Evolutionary conservation across 1,284 basidiomycete species (phyloP).

Genomic region (Dichomitus squalens): DNA sequence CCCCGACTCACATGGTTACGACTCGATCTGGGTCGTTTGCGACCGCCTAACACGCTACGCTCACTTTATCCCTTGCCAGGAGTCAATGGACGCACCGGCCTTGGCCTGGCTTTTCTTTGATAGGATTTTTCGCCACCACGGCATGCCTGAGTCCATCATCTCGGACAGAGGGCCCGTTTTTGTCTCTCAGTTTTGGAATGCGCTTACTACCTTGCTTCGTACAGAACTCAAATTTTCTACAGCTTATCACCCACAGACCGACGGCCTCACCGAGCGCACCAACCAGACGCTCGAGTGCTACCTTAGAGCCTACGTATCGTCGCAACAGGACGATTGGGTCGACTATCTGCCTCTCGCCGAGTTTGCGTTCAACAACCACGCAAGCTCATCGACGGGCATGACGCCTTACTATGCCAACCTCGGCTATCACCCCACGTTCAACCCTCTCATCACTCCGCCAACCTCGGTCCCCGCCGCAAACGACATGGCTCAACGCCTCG

Average conservation of each 20-base stretch:
- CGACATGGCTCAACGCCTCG: conserved; percentile 20
- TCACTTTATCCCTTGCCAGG: conserved; percentile 33
- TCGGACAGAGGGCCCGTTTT: conserved; percentile 45
- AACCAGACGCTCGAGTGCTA: conserved; percentile 40
- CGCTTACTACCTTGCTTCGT: conserved; percentile 34
- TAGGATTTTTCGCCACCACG: conserved; percentile 31
- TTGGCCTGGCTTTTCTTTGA: conserved; percentile 28
- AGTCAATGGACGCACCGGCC: conserved; percentile 32
- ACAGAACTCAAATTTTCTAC: conserved; percentile 18
- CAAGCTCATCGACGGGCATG: conserved; percentile 35
- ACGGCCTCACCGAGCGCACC: conserved; percentile 38
- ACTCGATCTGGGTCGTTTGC: conserved; percentile 39
- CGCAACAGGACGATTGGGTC: conserved; percentile 49
- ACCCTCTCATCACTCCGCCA: conserved; percentile 25
- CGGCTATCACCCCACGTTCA: conserved; percentile 37
- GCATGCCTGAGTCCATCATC: conserved; percentile 42
- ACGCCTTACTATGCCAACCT: conserved; percentile 45
- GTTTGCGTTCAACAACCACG: conserved; percentile 35
- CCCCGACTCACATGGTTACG: conserved; percentile 33
- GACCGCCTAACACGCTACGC: conserved; percentile 4
- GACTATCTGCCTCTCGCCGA: conserved; percentile 44
- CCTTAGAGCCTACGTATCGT: conserved; percentile 38
- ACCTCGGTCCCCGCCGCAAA: conserved; percentile 10
- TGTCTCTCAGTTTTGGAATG: conserved; percentile 43
- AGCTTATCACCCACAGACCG: conserved; percentile 42